A percentile compares a stretch with the other conserved stretches of the same genome.
These are phyloP conservation scores for Xylaria hypoxylon DNA, from an alignment of 2,329 filamentous ascomycete species.

Conservation along the genomic window DNA sequence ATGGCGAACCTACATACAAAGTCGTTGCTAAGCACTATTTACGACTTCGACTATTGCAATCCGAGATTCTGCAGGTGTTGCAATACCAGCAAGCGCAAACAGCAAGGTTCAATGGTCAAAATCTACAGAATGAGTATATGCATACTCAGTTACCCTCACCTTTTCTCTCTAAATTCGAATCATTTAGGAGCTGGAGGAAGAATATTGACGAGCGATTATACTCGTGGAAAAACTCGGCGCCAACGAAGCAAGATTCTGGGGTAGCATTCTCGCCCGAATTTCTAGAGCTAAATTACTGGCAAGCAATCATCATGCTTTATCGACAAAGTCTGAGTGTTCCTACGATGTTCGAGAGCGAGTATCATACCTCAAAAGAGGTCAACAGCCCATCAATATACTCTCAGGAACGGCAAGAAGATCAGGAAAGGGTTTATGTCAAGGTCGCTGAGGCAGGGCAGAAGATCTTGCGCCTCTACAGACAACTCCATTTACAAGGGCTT, in stretches of 20 bases:
- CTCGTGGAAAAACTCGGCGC: conserved; percentile 88
- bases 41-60: conserved; percentile 86
- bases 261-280: conserved; percentile 92
- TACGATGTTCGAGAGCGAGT: conserved; percentile 83
- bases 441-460: conserved; percentile 95
- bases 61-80: conserved; percentile 92
- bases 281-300: conserved; percentile 96
- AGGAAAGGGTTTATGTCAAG: conserved; percentile 92
- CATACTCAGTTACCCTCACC: conserved; percentile 84
- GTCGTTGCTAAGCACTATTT: conserved; percentile 93
- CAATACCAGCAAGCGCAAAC: conserved; percentile 91
- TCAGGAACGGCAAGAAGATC: conserved; percentile 78
- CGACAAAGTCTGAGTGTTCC: conserved; percentile 90
- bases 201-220: conserved; percentile 86
- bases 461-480: conserved; percentile 89
- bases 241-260: conserved; percentile 80
- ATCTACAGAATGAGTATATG: conserved; percentile 76
- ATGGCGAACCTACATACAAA: conserved; percentile 83
- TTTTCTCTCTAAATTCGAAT: conserved; percentile 84
- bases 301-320: conserved; percentile 95
- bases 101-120: conserved; percentile 74
- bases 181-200: conserved; percentile 87
- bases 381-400: conserved; percentile 72
- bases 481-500: conserved; percentile 85
- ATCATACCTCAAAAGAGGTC: conserved; percentile 72